A percentile compares a stretch with the other conserved stretches of the same genome.
phyloP scores from a whole-genome alignment of 768 basidiomycete genomes.

The Hebeloma cylindrosporum region DNA sequence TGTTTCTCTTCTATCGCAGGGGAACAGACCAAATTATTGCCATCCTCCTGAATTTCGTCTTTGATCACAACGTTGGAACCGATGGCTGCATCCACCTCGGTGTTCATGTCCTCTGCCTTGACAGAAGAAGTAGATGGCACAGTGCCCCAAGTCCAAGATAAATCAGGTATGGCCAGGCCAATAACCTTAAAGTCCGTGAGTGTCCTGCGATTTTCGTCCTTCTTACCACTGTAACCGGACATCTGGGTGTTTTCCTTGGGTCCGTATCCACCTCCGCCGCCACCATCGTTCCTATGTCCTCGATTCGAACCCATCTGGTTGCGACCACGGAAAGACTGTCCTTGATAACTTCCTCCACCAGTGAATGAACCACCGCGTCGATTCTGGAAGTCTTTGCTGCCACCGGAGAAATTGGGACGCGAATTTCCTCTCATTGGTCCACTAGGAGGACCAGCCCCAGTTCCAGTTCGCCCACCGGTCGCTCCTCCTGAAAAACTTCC shows the following conservation, averaged over 20 bases:
- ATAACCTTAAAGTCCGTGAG: constrained; percentile 98
- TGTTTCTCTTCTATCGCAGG: constrained; percentile 23
- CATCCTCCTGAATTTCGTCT: constrained; percentile 35
- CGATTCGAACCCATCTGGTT: constrained; percentile 47
- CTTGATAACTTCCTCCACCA: constrained; percentile 43
- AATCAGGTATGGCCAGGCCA: constrained; percentile 79
- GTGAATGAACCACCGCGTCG: constrained; percentile 69
- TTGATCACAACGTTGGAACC: constrained; percentile 32
- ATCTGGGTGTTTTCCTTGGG: constrained; percentile 50
- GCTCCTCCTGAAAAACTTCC: constrained; percentile 39
- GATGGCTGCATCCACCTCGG: constrained; percentile 27
- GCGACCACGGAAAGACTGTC: constrained; percentile 58
- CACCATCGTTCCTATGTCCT: constrained; percentile 43
- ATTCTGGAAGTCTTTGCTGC: constrained; percentile 60
- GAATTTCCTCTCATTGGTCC: constrained; percentile 63
- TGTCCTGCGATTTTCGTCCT: constrained; percentile 86
- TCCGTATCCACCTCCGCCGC: constrained; percentile 39
- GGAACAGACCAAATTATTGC: constrained; percentile 18
- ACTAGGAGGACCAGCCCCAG: constrained; percentile 45
- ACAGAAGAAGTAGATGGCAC: constrained; percentile 41
- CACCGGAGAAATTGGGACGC: constrained; percentile 59
- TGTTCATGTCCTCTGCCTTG: constrained; percentile 33
- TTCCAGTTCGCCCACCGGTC: constrained; percentile 42
- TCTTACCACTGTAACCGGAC: constrained; percentile 62
- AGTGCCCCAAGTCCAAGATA: constrained; percentile 87